Percentiles rank a stretch among this genome's conserved stretches.
These are phyloP conservation scores for Phoenix roebelenii DNA, from an alignment of 176 grass and related monocot genomes.

Conservation along the genomic window DNA sequence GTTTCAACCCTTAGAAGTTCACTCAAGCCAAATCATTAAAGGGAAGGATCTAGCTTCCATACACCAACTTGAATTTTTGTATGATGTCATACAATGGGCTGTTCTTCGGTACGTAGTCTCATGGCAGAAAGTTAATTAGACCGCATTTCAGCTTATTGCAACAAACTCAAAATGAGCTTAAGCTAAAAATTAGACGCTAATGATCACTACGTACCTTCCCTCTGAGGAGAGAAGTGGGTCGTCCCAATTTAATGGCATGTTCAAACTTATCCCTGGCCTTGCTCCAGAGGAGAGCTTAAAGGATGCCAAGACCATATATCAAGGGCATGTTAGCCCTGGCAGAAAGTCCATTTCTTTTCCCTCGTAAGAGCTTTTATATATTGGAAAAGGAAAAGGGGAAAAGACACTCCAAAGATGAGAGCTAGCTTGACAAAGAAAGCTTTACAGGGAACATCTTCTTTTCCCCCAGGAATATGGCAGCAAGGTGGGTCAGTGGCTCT, in stretches of 20 bases:
- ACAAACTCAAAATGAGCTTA: too few relatives aligned
- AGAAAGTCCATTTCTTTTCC: too few relatives aligned
- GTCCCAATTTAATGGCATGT: not conserved
- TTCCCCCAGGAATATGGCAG: conserved; percentile 21
- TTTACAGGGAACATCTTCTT: conserved; percentile 76
- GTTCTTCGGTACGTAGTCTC: too few relatives aligned
- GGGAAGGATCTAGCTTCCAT: too few relatives aligned
- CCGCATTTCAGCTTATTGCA: too few relatives aligned
- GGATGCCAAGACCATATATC: not conserved
- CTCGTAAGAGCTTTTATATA: conserved; percentile 13
- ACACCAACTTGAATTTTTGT: too few relatives aligned
- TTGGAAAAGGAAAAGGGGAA: conserved; percentile 63
- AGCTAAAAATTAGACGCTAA: too few relatives aligned
- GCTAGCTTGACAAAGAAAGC: conserved; percentile 66
- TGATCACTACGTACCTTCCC: not conserved
- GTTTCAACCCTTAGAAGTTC: too few relatives aligned
- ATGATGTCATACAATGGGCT: too few relatives aligned
- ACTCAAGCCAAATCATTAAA: too few relatives aligned
- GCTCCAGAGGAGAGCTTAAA: not conserved
- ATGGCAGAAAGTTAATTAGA: too few relatives aligned
- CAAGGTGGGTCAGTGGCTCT: conserved; percentile 21
- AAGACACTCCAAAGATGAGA: conserved; percentile 69
- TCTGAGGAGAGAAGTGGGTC: not conserved
- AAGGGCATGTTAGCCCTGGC: not conserved
- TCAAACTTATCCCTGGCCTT: not conserved